Conservation (phyloP, 2,329 filamentous ascomycete species). For the Neophaeococcomyces mojaviensis region DNA sequence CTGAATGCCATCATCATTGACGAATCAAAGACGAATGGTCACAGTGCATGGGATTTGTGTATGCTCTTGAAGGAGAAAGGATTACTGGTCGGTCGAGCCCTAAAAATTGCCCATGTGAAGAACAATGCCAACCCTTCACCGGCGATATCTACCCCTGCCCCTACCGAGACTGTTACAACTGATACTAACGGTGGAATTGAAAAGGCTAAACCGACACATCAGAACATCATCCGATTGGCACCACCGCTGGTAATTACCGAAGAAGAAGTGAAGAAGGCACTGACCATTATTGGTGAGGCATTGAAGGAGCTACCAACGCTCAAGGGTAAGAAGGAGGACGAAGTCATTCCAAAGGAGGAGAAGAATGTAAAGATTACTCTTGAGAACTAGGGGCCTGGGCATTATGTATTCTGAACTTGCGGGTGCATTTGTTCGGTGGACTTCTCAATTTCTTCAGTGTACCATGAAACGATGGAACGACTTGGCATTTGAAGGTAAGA, state of each 20-base stretch:
- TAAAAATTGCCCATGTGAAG: conserved; percentile 32
- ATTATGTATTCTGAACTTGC: background rate
- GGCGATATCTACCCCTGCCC: background rate
- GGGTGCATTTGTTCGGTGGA: too few relatives aligned
- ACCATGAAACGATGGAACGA: too few relatives aligned
- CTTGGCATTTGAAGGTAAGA: too few relatives aligned
- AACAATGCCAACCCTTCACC: conserved; percentile 9
- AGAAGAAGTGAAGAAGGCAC: conserved; percentile 68
- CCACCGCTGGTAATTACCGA: conserved; percentile 92
- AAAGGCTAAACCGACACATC: conserved; percentile 94
- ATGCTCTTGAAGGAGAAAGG: conserved; percentile 94
- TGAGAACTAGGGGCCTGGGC: conserved; percentile 43
- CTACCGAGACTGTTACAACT: background rate
- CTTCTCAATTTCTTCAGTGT: too few relatives aligned
- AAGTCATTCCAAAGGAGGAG: conserved; percentile 52
- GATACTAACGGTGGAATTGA: conserved; percentile 22
- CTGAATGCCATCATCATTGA: conserved; percentile 96
- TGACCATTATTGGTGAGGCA: conserved; percentile 73
- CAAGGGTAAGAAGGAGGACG: conserved; percentile 49
- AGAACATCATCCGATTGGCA: conserved; percentile 97
- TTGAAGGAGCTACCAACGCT: conserved; percentile 70
- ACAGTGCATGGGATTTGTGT: conserved; percentile 92
- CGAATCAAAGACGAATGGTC: conserved; percentile 73
- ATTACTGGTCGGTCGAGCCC: conserved; percentile 62
- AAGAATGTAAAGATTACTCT: conserved; percentile 55